Conservation (phyloP, 257 asterid species). For the Solanum lycopersicoides region DNA sequence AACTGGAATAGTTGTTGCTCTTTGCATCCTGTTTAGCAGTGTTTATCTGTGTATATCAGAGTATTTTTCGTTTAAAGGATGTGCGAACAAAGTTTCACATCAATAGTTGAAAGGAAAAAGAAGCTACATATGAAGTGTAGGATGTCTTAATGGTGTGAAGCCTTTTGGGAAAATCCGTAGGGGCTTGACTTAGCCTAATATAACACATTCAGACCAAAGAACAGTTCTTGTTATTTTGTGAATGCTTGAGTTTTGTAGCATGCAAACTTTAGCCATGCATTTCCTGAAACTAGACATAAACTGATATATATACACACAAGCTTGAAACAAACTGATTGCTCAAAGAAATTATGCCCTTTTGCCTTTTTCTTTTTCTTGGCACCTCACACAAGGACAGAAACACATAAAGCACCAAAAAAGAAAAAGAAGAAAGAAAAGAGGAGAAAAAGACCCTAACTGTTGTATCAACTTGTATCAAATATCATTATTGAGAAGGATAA, state of each 20-base stretch:
- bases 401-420: neutral
- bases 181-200: neutral
- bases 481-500: neutral
- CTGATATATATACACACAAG: neutral
- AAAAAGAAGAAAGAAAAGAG: neutral
- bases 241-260: neutral
- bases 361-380: neutral
- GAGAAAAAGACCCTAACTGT: neutral
- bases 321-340: neutral
- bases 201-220: too few species aligned
- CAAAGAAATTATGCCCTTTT: neutral
- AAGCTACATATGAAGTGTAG: neutral
- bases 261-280: neutral
- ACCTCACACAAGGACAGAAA: neutral
- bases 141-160: neutral
- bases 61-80: neutral
- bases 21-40: neutral
- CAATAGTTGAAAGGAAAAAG: neutral
- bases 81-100: neutral
- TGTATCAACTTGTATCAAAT: neutral
- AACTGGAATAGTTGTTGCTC: neutral
- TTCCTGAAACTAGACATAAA: neutral
- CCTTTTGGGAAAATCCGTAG: neutral
- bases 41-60: neutral
- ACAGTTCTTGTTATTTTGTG: neutral